Percentiles rank a stretch among this genome's conserved stretches.
Conservation (phyloP, 257 asterid species). For the Orobanche coerulescens region DNA sequence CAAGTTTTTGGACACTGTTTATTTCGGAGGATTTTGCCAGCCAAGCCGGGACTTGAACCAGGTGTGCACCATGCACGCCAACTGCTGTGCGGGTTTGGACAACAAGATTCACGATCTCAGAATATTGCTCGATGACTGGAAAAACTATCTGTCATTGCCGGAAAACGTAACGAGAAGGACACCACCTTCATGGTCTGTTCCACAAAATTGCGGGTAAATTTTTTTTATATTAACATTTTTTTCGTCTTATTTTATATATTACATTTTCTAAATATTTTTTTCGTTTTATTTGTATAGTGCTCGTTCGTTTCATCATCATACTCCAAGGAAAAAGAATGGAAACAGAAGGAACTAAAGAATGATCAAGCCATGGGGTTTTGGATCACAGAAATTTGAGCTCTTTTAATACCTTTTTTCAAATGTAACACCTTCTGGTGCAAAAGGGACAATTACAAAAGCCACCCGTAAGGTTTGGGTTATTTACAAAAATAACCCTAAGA, state of each 20-base stretch:
- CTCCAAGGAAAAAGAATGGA: constrained; percentile 26
- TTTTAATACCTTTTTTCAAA: no score
- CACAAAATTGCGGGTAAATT: constrained; percentile 30
- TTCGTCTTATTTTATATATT: neutral
- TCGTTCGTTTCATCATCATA: constrained; percentile 22
- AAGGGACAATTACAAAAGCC: no score
- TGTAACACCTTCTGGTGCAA: no score
- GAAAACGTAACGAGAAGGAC: constrained; percentile 5
- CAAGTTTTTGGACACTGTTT: constrained; percentile 36
- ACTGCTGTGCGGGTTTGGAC: constrained; percentile 54
- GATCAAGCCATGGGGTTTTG: neutral
- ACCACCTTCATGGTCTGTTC: constrained; percentile 34
- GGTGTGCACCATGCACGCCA: constrained; percentile 63
- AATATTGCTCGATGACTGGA: constrained; percentile 48
- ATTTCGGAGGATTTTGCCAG: constrained; percentile 51
- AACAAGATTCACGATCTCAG: constrained; percentile 47
- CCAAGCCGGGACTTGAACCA: constrained; percentile 41
- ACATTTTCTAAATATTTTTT: neutral
- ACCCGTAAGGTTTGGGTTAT: no score
- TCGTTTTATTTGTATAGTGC: constrained; percentile 10
- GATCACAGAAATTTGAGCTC: neutral
- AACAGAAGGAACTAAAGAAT: constrained; percentile 12
- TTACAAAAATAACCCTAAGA: no score
- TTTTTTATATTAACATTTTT: neutral
- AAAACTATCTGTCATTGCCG: constrained; percentile 26